Evolutionary conservation across 129 eudicot species (phyloP).

Genomic region (carrot (Daucus carota)): DH1_v3.0 NC_030385.2:27710501-27711000

Average conservation of each 20-base stretch:
- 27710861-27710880: neutral
- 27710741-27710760: constrained; percentile 83
- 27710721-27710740: constrained; percentile 74
- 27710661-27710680: no score
- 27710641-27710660: no score
- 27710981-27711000: neutral
- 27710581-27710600: no score
- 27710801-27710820: constrained; percentile 56
- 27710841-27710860: constrained; percentile 15
- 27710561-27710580: no score
- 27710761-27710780: constrained; percentile 85
- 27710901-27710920: neutral
- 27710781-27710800: constrained; percentile 55
- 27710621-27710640: no score
- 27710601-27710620: no score
- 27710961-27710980: neutral
- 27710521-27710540: no score
- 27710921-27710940: neutral
- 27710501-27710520: no score
- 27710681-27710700: neutral
- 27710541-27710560: no score
- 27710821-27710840: constrained; percentile 85
- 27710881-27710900: neutral
- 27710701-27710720: constrained; percentile 59
- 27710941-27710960: neutral